These are phyloP conservation scores for Avena atlantica DNA, from an alignment of 176 grass and related monocot genomes.

Conservation along the genomic window DNA sequence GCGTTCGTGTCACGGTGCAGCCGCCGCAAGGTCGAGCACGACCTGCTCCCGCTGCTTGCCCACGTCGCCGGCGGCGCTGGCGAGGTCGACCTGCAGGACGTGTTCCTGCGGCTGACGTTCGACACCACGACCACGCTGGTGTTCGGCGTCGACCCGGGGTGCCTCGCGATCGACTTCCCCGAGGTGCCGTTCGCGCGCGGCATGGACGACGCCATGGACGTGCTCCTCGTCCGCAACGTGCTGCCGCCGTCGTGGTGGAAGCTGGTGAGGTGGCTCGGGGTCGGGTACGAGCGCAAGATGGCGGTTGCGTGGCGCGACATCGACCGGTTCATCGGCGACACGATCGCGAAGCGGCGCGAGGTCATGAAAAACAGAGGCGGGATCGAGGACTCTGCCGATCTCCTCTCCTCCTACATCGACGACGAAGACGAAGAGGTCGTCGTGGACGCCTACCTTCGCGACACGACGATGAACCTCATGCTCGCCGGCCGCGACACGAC, in stretches of 20 bases:
- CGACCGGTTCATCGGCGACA: slow-evolving; percentile 69
- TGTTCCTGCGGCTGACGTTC: slow-evolving; percentile 72
- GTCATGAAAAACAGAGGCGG: slow-evolving; percentile 41
- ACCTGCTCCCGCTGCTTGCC: slow-evolving; percentile 58
- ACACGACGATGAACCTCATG: slow-evolving; percentile 83
- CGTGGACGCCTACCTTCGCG: slow-evolving; percentile 60
- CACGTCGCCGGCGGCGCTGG: slow-evolving; percentile 5
- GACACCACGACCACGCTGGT: slow-evolving; percentile 64
- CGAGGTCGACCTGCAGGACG: slow-evolving; percentile 60
- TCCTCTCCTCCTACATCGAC: slow-evolving; percentile 71
- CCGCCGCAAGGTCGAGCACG: slow-evolving; percentile 52
- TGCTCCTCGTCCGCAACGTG: slow-evolving; percentile 61
- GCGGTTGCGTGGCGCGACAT: slow-evolving; percentile 52
- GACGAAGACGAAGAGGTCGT: slow-evolving; percentile 28
- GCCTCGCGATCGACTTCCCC: slow-evolving; percentile 42
- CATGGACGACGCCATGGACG: slow-evolving; percentile 69
- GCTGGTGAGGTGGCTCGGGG: slow-evolving; percentile 34
- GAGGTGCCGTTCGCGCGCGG: slow-evolving; percentile 60
- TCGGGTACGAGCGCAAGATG: slow-evolving; percentile 60
- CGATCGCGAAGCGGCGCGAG: slow-evolving; percentile 42
- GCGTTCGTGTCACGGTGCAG: slow-evolving; percentile 46
- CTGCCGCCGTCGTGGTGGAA: slow-evolving; percentile 67
- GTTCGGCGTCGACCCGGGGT: slow-evolving; percentile 66
- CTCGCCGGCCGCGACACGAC: slow-evolving; percentile 85
- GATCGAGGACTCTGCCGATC: slow-evolving; percentile 36